These are phyloP conservation scores for Chlamydomonas reinhardtii DNA, from an alignment of 163 green algal genomes.

Conservation along the genomic window DNA sequence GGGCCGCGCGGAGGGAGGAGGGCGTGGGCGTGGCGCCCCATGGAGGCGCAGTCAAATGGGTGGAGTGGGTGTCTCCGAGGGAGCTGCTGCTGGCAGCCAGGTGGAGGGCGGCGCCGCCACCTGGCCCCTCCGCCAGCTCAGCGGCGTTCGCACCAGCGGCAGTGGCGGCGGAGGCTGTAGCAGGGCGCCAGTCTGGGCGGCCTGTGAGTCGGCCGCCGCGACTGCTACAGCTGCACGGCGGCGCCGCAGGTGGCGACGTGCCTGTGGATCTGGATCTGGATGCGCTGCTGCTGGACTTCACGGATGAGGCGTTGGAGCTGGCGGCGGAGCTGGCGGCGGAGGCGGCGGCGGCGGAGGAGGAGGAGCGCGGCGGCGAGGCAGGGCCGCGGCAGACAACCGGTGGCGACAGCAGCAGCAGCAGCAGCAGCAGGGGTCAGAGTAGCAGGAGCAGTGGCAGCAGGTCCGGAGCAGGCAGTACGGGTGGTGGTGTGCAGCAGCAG, in stretches of 20 bases:
- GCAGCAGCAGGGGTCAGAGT: background rate
- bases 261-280: slow-evolving; percentile 4
- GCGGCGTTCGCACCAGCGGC: background rate
- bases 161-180: background rate
- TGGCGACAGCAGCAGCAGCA: background rate
- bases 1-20: background rate
- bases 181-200: background rate
- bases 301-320: slow-evolving; percentile 20
- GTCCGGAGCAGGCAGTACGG: background rate
- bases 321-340: background rate
- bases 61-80: background rate
- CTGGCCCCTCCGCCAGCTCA: no score
- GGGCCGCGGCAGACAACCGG: background rate
- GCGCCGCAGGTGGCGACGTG: background rate
- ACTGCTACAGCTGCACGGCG: background rate
- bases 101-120: no score
- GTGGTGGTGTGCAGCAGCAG: background rate
- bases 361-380: no score
- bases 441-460: background rate
- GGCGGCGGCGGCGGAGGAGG: background rate
- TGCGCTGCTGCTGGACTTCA: slow-evolving; percentile 19
- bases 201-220: no score
- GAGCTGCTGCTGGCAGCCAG: background rate
- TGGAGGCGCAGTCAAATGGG: background rate
- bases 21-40: no score